Evolutionary conservation across 306 rosid genomes (phyloP).

Genomic region (Echinosophora koreensis): DNA sequence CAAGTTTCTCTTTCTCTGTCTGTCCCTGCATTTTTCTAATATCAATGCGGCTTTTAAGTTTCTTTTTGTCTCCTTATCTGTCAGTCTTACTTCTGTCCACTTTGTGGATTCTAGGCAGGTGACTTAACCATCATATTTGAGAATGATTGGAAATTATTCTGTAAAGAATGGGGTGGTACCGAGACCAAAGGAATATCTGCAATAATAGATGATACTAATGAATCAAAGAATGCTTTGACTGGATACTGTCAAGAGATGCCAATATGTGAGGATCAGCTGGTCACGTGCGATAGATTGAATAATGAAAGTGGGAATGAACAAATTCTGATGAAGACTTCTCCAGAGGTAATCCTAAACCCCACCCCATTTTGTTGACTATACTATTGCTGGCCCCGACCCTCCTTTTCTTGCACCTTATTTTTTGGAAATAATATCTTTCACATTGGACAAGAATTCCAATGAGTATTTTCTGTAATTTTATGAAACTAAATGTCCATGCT

Average conservation of each 20-base stretch:
- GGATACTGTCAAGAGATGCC: constrained; percentile 51
- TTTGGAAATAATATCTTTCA: constrained; percentile 13
- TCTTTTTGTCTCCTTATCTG: background rate
- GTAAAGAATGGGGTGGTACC: constrained; percentile 77
- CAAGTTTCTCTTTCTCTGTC: background rate
- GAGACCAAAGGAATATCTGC: constrained; percentile 67
- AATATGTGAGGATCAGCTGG: constrained; percentile 52
- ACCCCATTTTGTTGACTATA: background rate
- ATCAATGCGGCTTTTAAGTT: constrained; percentile 17
- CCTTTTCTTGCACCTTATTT: background rate
- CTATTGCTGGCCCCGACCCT: background rate
- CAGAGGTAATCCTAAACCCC: constrained; percentile 61
- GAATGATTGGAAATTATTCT: constrained; percentile 78
- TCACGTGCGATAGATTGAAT: constrained; percentile 50
- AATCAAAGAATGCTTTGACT: constrained; percentile 48
- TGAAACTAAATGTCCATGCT: background rate
- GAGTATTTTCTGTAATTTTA: constrained; percentile 12
- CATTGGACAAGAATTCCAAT: constrained; percentile 11
- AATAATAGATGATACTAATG: constrained; percentile 52
- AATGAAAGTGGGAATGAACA: constrained; percentile 56
- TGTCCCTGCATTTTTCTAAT: background rate
- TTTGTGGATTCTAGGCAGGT: constrained; percentile 64
- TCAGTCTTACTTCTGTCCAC: constrained; percentile 31
- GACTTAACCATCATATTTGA: constrained; percentile 67
- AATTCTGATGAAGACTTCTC: constrained; percentile 59